Evolutionary conservation across 208 protist genomes (phyloP).

Genomic region (Tritrichomonas musculus): DNA sequence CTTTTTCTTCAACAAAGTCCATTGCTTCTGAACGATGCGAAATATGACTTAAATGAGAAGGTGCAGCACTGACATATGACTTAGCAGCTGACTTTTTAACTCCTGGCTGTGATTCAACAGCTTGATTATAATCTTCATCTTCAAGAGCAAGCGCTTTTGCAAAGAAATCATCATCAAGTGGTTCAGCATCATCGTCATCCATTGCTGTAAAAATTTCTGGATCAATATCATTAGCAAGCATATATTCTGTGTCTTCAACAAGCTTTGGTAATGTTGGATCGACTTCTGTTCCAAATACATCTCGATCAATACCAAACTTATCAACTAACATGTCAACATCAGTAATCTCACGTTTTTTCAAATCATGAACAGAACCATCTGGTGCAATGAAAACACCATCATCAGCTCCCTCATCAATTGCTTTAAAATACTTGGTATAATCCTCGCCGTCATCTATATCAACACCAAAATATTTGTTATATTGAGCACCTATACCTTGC

Average conservation of each 20-base stretch:
- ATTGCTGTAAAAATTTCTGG: background rate
- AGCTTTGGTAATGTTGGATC: background rate
- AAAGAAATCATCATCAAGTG: background rate
- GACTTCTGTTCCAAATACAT: background rate
- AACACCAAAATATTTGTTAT: background rate
- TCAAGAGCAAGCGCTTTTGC: background rate
- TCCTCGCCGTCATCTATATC: background rate
- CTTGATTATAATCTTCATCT: background rate
- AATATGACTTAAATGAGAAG: background rate
- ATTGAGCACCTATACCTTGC: background rate
- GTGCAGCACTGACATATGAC: background rate
- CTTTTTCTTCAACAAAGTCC: background rate
- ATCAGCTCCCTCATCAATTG: background rate
- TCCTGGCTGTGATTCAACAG: background rate
- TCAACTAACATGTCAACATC: background rate
- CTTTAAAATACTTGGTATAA: background rate
- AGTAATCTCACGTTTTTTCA: background rate
- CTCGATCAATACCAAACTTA: background rate
- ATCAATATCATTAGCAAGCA: background rate
- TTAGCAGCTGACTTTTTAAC: background rate
- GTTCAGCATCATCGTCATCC: background rate
- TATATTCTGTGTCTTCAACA: background rate
- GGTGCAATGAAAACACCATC: slow-evolving; percentile 7
- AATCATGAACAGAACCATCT: slow-evolving; percentile 19
- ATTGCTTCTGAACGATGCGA: background rate